Evolutionary conservation across 805 yeast species (phyloP).

Genomic region (Komagataella ulmi): DNA sequence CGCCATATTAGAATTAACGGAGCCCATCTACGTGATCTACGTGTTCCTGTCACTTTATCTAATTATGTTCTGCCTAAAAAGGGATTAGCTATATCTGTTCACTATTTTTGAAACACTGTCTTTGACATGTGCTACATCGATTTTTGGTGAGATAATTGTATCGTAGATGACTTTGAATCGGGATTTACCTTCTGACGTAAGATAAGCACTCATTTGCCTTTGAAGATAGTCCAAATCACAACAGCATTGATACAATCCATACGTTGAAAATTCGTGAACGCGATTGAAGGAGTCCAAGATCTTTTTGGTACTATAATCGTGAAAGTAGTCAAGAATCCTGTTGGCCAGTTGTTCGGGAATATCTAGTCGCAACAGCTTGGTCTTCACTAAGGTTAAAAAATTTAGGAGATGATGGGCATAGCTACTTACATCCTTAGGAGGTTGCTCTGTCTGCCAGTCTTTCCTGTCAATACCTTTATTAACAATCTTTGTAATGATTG

Average conservation of each 20-base stretch:
- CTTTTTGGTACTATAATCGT: slow-evolving; percentile 1
- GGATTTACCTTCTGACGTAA: neutral
- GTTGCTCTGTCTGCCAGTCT: slow-evolving; percentile 26
- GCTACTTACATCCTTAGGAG: slow-evolving; percentile 26
- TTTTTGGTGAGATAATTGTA: neutral
- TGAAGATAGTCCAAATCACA: neutral
- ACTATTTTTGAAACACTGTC: neutral
- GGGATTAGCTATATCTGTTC: neutral
- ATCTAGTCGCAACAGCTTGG: neutral
- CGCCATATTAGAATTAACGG: neutral
- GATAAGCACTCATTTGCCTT: neutral
- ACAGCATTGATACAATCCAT: slow-evolving; percentile 1
- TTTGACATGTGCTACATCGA: neutral
- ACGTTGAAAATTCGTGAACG: neutral
- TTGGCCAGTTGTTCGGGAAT: neutral
- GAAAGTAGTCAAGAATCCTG: neutral
- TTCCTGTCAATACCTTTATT: slow-evolving; percentile 23
- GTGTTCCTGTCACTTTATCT: neutral
- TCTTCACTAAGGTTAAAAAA: slow-evolving; percentile 27
- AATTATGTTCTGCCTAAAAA: neutral
- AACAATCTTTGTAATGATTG: slow-evolving; percentile 23
- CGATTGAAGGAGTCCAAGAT: slow-evolving; percentile 1
- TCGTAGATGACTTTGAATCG: neutral
- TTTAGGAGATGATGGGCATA: slow-evolving; percentile 36
- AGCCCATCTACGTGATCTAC: neutral